Conservation (phyloP, 306 rosid species). For the Trichosanthes truncata region DNA sequence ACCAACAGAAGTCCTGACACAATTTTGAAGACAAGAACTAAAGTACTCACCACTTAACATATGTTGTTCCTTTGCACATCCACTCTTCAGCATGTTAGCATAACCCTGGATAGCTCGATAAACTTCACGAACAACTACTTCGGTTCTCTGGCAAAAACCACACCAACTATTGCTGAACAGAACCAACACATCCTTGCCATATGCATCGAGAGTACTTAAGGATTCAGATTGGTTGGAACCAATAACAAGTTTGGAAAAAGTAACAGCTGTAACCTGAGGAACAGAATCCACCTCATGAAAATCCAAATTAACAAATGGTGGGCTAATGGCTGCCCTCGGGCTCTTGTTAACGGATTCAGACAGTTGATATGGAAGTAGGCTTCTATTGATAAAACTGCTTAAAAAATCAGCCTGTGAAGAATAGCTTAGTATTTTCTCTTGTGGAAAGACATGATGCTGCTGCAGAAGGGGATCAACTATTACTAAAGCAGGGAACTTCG, state of each 20-base stretch:
- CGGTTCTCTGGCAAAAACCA: conserved; percentile 88
- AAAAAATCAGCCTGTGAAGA: conserved; percentile 51
- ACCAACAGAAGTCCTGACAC: background rate
- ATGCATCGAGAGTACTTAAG: conserved; percentile 27
- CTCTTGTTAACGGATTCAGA: conserved; percentile 35
- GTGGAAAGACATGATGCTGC: conserved; percentile 62
- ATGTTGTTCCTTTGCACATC: conserved; percentile 28
- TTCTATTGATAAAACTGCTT: conserved; percentile 50
- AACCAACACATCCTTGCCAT: conserved; percentile 78
- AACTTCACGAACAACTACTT: conserved; percentile 69
- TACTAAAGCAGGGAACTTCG: conserved; percentile 56
- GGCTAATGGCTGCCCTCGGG: conserved; percentile 47
- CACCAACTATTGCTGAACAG: conserved; percentile 94
- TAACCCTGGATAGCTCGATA: conserved; percentile 57
- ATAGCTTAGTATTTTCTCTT: conserved; percentile 34
- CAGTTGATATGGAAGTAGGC: conserved; percentile 55
- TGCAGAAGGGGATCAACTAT: conserved; percentile 70
- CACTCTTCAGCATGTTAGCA: conserved; percentile 30
- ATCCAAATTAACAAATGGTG: conserved; percentile 88
- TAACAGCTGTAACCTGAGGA: conserved; percentile 54
- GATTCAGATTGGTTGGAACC: conserved; percentile 57
- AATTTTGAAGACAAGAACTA: background rate
- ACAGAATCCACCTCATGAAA: conserved; percentile 80
- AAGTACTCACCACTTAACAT: conserved; percentile 35
- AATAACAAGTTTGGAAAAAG: conserved; percentile 57